Evolutionary conservation across 768 basidiomycete genomes (phyloP), one percentile per base, ranked within the genome.

Genomic region (Termitomyces sp.): DNA sequence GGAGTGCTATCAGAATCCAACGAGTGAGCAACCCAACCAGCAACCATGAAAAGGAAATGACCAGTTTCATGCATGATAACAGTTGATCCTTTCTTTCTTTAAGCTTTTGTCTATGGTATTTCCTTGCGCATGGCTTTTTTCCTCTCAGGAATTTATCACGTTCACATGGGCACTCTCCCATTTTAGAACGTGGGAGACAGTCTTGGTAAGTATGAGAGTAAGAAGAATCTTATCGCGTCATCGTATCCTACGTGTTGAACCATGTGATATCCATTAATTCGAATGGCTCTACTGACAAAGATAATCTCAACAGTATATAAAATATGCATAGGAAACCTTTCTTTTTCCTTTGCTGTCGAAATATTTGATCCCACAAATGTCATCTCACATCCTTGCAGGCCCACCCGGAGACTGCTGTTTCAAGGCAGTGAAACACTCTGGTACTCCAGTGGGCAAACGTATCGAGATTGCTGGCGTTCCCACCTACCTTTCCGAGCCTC

Each of bases 401-500:
- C 71, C 77, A 30, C 73, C 75, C 19, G 76, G 78, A 42, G 80
- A 83, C 30, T 76, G 77, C 59, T 87, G 85, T 66, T 73, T 81
- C 60, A 73, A 68, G 43, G 75, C 74, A 14, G 76, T 86, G 6
- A 73, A 79, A 42, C 83, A 86, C 64, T 60, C 67, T 4, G 84
- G 85, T 2, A 72, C 71, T 0, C 70, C 84, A 0, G 64, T 68
- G 6, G 83, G 83, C 14, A 72, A 69, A 40, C 64, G 68, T 5
- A 68, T 72, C 44, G 59, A 67, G 23, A 72, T 78, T 62, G 72
- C 73, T 42, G 79, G 73, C 25, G 67, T 84, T 0, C 66, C 73
- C 0, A 85, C 84, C 0, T 86, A 87, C 61, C 54, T 86, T 37
- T 76, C 82, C 3, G 76, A 80, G 52, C 80, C 81, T 0, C 64